phyloP scores from a whole-genome alignment of 2,329 filamentous ascomycete species.

The Fusarium sp. region DNA sequence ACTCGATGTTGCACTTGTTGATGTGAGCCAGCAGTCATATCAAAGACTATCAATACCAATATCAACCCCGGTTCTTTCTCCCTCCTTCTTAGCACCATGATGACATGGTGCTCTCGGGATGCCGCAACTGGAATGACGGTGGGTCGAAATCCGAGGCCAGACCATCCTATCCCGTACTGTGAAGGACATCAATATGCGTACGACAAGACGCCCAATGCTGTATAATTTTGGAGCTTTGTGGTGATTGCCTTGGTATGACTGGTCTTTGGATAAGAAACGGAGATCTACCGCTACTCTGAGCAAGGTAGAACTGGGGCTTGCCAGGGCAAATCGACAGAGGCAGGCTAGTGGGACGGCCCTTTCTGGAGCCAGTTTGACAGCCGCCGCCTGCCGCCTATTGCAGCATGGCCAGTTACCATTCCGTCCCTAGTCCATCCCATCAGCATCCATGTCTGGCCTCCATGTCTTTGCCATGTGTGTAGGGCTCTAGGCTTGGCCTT shows the following conservation, averaged over 20 bases:
- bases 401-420: slow-evolving; percentile 41
- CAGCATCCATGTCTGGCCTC: slow-evolving; percentile 33
- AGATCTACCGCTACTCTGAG: slow-evolving; percentile 40
- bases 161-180: slow-evolving; percentile 28
- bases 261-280: slow-evolving; percentile 21
- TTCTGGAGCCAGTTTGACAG: slow-evolving; percentile 46
- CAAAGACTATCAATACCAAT: slow-evolving; percentile 9
- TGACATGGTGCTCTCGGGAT: slow-evolving; percentile 43
- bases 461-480: slow-evolving; percentile 28
- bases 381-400: slow-evolving; percentile 42
- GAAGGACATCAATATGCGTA: slow-evolving; percentile 17
- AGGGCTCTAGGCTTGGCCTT: slow-evolving; percentile 25
- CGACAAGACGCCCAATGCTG: not conserved
- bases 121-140: slow-evolving; percentile 47
- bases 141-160: slow-evolving; percentile 33
- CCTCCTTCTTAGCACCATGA: slow-evolving; percentile 32
- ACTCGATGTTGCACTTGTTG: slow-evolving; percentile 18
- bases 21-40: slow-evolving; percentile 22
- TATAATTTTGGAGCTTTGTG: slow-evolving; percentile 18
- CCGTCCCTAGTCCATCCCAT: slow-evolving; percentile 38
- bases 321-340: slow-evolving; percentile 39
- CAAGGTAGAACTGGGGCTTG: slow-evolving; percentile 36
- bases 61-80: slow-evolving; percentile 13
- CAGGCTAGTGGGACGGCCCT: slow-evolving; percentile 47
- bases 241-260: slow-evolving; percentile 26